Conservation (phyloP, 345 rosid genomes). For the Eucalyptus sp. region DNA sequence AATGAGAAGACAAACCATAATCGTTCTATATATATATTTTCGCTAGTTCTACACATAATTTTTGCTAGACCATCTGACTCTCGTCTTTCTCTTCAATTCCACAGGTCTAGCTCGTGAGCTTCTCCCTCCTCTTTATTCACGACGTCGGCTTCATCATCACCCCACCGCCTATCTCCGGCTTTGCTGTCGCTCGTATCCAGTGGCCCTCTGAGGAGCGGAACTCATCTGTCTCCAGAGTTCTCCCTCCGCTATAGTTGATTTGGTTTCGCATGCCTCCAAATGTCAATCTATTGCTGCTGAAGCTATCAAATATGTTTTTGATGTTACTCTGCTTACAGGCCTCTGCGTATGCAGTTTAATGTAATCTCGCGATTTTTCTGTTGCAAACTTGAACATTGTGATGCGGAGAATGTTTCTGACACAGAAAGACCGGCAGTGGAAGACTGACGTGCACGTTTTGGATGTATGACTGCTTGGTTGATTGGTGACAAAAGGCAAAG, state of each 20-base stretch:
- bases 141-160: not conserved
- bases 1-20: not conserved
- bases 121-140: not conserved
- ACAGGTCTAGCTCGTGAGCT: not conserved
- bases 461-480: not conserved
- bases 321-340: not conserved
- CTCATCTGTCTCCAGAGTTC: not conserved
- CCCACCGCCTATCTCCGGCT: no score
- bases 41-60: not conserved
- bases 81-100: not conserved
- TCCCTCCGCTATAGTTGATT: not conserved
- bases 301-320: not conserved
- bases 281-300: not conserved
- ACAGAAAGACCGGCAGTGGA: not conserved
- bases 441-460: not conserved
- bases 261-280: not conserved
- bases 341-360: not conserved
- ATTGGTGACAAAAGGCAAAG: not conserved
- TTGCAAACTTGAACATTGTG: not conserved
- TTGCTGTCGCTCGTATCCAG: not conserved
- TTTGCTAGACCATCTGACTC: not conserved
- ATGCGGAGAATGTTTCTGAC: not conserved
- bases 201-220: not conserved
- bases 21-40: not conserved
- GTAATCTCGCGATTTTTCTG: not conserved